phyloP scores from a whole-genome alignment of 257 asterid species.

The Cordia subcordata region DNA sequence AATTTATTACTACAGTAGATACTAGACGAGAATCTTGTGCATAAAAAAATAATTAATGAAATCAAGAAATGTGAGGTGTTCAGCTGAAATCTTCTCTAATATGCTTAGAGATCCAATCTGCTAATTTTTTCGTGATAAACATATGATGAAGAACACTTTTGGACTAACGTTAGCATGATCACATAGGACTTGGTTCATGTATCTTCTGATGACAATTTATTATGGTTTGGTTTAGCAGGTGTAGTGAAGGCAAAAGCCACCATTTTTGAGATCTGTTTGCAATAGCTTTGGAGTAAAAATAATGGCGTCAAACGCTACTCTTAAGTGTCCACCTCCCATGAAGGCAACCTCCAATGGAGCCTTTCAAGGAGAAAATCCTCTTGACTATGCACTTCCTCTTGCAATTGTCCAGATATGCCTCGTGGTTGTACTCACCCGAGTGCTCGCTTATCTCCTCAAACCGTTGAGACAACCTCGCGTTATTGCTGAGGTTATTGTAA shows the following conservation, averaged over 20 bases:
- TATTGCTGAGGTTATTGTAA: conserved; percentile 18
- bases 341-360: conserved; percentile 19
- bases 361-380: conserved; percentile 17
- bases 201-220: background rate
- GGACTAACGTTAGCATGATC: background rate
- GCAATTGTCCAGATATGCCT: conserved; percentile 17
- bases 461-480: conserved; percentile 21
- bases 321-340: conserved; percentile 12
- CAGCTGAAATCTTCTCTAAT: too few species aligned
- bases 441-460: conserved; percentile 10
- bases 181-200: background rate
- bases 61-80: too few species aligned
- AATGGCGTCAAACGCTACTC: conserved; percentile 13
- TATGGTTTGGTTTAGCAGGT: background rate
- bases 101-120: background rate
- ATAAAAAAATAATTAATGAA: too few species aligned
- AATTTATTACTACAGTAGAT: too few species aligned
- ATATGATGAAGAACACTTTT: background rate
- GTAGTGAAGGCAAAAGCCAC: background rate
- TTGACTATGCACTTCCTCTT: conserved; percentile 19
- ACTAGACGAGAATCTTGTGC: too few species aligned
- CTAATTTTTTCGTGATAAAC: background rate
- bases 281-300: background rate
- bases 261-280: background rate
- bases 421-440: conserved; percentile 14